Base-by-base conservation (phyloP, 441 rosid species). In the Syzygium syzygioides region DNA sequence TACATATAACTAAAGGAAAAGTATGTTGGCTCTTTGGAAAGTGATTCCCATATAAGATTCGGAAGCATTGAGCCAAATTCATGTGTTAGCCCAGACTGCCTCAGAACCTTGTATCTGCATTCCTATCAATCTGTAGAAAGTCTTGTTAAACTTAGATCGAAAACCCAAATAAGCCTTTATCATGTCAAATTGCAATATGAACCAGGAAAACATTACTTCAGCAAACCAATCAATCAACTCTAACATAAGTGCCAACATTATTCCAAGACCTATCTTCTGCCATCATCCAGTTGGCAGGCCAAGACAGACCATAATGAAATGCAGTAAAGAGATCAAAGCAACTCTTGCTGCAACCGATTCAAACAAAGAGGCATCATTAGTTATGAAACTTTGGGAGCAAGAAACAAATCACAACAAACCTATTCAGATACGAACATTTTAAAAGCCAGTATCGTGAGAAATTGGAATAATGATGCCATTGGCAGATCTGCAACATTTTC, bases 401-500 rank as follows among this genome's bases (percentile, higher is more conserved):
- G 52, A 76, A 76, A 41, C 83, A 76, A 23, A 76, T 50, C 68
- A 66, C 59, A 59, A 20, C 25, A 53, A 34, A 96, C 99, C 98
- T 95, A 93, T 91, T 97, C 98, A 84, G 91, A 86, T 86, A 93
- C 90, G 91, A 97, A 97, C 87, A 97, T 94, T 90, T 95, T 97
- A 92, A 96, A 95, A 60, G 98, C 99, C 93, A 97, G 91, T 68
- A 96, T 91, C 41, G 98, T 94, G 87, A 97, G 97, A 92, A 97
- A 97, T 89, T 96, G 99, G 92, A 97, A 97, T 34, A 96, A 95
- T 30, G 97, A 96, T 89, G 99, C 98, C 99, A 97, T 95, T 50
- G 96, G 96, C 89, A 96, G 89, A 89, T 94, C 96, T 13, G 94
- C 91, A 90, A 93, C 89, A n/a, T 94, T 93, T 92, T 94, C 98